Evolutionary conservation across 768 basidiomycete genomes (phyloP), one percentile per base, ranked within the genome.

Genomic region (Tephrocybe rancida): DNA sequence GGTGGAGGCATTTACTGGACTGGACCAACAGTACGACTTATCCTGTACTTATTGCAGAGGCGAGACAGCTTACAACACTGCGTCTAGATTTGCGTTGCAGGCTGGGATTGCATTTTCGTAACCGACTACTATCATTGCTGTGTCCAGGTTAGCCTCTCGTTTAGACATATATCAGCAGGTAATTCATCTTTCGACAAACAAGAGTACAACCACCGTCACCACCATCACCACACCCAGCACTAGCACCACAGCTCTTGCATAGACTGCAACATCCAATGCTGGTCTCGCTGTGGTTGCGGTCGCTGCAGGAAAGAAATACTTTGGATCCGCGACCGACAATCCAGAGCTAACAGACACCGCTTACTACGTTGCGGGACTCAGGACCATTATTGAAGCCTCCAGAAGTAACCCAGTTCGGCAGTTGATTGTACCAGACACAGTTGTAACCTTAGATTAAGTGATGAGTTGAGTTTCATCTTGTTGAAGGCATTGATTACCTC

Each of bases 341-440:
- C 58, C 64, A 45, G 78, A 80, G 61, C 67, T 80, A 24, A 73
- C 67, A 13, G 75, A 80, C 57, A 55, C 67, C 0, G 56, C 74
- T 1, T 80, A 64, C 70, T 11, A 81, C 61, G 66, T 70, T 14
- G 64, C 70, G 9, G 65, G 69, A 46, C 67, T 80, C 43, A 62
- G 68, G 73, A 0, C 67, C 67, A 21, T 73, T 72, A 51, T 73
- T 70, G 60, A 78, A 81, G 45, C 65, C 67, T 18, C 74, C 75
- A 44, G 70, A 61, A 1, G 71, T 67, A 5, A 83, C 79, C 80
- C 80, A 82, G 64, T 63, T 67, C 10, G 80, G 77, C 8, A 83
- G 70, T 61, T 84, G 82, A 44, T 69, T 79, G 64, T 83, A 67
- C 79, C 79, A 81, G 27, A 81, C 78, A 35, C 74, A 77, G 55